A percentile compares a stretch with the other conserved stretches of the same genome.
Evolutionary conservation across 2,329 filamentous ascomycete genomes (phyloP).

Genomic region (Aureobasidium sp.): DNA sequence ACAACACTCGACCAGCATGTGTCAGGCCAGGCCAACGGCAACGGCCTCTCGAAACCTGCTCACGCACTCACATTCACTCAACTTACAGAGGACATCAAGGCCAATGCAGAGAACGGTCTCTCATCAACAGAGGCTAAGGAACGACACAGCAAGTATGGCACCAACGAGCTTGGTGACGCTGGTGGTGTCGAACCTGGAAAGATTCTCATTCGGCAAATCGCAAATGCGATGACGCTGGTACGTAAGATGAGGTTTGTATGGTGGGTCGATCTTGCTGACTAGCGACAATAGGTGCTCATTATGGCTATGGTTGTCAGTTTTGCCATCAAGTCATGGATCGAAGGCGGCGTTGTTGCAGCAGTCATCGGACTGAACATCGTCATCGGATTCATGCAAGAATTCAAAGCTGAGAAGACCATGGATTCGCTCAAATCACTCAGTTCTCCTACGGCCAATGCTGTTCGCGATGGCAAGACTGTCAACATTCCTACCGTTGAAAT

Average conservation of each 20-base stretch:
- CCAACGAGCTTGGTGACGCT: slow-evolving; percentile 64
- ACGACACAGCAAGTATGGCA: slow-evolving; percentile 54
- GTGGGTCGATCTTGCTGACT: neutral
- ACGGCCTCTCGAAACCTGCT: slow-evolving; percentile 54
- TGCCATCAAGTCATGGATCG: slow-evolving; percentile 41
- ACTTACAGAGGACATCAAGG: slow-evolving; percentile 51
- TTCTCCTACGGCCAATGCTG: slow-evolving; percentile 40
- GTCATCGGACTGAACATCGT: slow-evolving; percentile 41
- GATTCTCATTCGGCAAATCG: slow-evolving; percentile 64
- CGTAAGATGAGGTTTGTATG: slow-evolving; percentile 1
- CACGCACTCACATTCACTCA: slow-evolving; percentile 52
- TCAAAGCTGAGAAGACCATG: slow-evolving; percentile 44
- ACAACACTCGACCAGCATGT: slow-evolving; percentile 32
- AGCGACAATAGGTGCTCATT: slow-evolving; percentile 33
- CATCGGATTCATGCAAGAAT: slow-evolving; percentile 42
- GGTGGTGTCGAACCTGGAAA: slow-evolving; percentile 63
- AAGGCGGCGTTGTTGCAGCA: slow-evolving; percentile 41
- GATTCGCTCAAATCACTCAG: slow-evolving; percentile 41
- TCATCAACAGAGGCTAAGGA: slow-evolving; percentile 53
- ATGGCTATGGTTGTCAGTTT: slow-evolving; percentile 44
- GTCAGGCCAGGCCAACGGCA: slow-evolving; percentile 40
- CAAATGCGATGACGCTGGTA: slow-evolving; percentile 72
- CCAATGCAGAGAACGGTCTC: slow-evolving; percentile 61
- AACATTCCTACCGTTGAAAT: slow-evolving; percentile 38
- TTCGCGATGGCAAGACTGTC: slow-evolving; percentile 40